Evolutionary conservation across 768 basidiomycete species (phyloP).

Genomic region (Trichaptum fuscoviolaceum): DNA sequence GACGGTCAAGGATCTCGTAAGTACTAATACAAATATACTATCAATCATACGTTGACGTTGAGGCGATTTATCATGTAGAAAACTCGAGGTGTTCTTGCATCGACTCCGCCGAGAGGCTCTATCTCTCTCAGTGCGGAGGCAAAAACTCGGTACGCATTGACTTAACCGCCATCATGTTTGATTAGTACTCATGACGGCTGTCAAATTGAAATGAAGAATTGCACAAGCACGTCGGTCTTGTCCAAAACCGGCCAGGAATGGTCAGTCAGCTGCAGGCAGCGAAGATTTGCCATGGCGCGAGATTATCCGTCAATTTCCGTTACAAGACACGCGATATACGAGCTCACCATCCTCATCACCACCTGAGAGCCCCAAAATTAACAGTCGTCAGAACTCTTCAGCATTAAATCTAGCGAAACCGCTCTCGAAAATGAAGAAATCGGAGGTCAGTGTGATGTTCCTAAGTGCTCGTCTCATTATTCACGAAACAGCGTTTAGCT

Average conservation of each 20-base stretch:
- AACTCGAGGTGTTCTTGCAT: slow-evolving; percentile 35
- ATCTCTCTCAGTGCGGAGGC: slow-evolving; percentile 38
- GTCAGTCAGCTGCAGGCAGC: slow-evolving; percentile 18
- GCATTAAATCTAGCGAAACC: slow-evolving; percentile 15
- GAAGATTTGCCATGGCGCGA: slow-evolving; percentile 38
- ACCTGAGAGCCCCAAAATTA: neutral
- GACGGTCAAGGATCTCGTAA: slow-evolving; percentile 39
- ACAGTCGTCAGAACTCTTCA: too few relatives aligned
- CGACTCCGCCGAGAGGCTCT: slow-evolving; percentile 29
- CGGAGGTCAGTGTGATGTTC: neutral
- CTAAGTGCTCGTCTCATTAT: neutral
- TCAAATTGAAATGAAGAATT: slow-evolving; percentile 21
- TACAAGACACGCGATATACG: slow-evolving; percentile 21
- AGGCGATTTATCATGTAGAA: slow-evolving; percentile 28
- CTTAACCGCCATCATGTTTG: neutral
- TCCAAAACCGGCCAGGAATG: slow-evolving; percentile 21
- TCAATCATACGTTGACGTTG: neutral
- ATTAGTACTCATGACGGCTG: slow-evolving; percentile 6
- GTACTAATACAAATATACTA: slow-evolving; percentile 12
- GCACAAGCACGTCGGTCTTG: slow-evolving; percentile 28
- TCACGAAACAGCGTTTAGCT: neutral
- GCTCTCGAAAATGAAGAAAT: slow-evolving; percentile 22
- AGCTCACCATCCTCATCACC: slow-evolving; percentile 6
- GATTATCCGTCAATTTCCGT: slow-evolving; percentile 19
- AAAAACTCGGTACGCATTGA: slow-evolving; percentile 37